Evolutionary conservation across 192 early-diverging fungal genomes (phyloP).

Genomic region (Dimargaris verticillata): DNA sequence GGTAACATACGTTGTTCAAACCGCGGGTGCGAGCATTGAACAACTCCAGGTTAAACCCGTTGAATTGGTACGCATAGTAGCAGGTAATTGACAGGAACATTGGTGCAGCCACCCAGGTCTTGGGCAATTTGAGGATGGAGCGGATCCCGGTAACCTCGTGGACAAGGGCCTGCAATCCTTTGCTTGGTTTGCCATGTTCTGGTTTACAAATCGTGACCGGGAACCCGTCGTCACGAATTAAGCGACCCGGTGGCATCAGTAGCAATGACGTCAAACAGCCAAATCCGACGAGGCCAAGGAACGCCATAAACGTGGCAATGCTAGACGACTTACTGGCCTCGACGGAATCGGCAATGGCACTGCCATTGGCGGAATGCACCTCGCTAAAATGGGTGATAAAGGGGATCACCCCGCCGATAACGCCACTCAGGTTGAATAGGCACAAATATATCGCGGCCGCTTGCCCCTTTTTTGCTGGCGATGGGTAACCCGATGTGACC

Average conservation of each 20-base stretch:
- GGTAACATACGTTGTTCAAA: not conserved
- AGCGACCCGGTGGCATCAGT: constrained; percentile 2
- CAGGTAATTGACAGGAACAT: not conserved
- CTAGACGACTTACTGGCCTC: not conserved
- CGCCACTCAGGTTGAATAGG: not conserved
- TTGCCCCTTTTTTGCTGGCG: constrained; percentile 1
- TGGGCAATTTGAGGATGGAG: not conserved
- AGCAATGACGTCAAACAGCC: not conserved
- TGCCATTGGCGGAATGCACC: not conserved
- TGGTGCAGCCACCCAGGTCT: not conserved
- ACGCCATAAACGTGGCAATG: not conserved
- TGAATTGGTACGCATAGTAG: constrained; percentile 9
- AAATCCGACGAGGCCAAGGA: not conserved
- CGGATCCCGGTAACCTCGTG: not conserved
- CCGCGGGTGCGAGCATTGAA: not conserved
- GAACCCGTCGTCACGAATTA: constrained; percentile 4
- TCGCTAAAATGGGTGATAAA: not conserved
- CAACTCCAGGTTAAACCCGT: constrained; percentile 2
- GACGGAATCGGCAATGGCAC: not conserved
- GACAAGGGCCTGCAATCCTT: not conserved
- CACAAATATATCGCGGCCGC: not conserved
- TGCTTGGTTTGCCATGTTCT: too few relatives aligned
- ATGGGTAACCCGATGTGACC: constrained; percentile 5
- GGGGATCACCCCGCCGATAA: constrained; percentile 1
- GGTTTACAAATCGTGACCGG: not conserved